phyloP scores from a whole-genome alignment of 2,329 filamentous ascomycete species.

The Cordyceps tenuipes region DNA sequence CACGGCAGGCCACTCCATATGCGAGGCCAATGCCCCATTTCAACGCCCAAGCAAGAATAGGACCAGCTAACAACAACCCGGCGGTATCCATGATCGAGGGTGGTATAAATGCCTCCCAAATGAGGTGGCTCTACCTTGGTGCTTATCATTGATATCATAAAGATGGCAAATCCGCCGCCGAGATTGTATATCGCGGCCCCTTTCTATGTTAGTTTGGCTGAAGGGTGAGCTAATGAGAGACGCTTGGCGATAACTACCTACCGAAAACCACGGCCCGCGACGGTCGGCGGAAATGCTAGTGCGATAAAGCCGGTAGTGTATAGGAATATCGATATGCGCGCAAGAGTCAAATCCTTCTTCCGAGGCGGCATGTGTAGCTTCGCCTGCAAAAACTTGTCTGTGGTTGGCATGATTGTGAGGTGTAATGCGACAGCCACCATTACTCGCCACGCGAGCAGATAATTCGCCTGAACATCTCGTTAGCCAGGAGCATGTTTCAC shows the following conservation, averaged over 20 bases:
- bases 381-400: neutral
- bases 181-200: constrained; percentile 2
- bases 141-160: constrained; percentile 7
- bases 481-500: neutral
- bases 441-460: constrained; percentile 5
- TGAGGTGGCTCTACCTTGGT: constrained; percentile 1
- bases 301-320: neutral
- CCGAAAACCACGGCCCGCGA: neutral
- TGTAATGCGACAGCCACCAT: neutral
- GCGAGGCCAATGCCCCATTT: neutral
- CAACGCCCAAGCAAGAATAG: neutral
- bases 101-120: neutral
- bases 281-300: constrained; percentile 2
- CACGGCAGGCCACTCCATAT: constrained; percentile 1
- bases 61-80: neutral
- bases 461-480: neutral
- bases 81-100: constrained; percentile 1
- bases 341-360: constrained; percentile 1
- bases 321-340: neutral
- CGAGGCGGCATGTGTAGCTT: neutral
- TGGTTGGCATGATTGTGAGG: neutral
- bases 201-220: neutral
- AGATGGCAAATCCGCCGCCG: constrained; percentile 2
- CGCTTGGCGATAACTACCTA: neutral
- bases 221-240: neutral